phyloP scores from a whole-genome alignment of 805 yeast genomes.

The Pichia californica region DNA sequence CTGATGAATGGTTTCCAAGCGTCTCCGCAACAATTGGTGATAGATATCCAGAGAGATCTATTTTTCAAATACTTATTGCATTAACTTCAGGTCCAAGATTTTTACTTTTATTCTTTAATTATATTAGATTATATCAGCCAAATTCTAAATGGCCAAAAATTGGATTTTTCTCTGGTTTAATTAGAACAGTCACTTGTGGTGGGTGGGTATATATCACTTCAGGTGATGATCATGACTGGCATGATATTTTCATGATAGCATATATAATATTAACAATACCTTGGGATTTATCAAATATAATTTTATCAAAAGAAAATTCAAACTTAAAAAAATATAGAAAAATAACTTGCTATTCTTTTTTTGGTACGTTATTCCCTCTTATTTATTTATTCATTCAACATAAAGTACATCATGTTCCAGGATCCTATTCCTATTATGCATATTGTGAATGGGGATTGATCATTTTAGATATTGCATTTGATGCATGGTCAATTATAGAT shows the following conservation, averaged over 20 bases:
- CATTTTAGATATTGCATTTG: slow-evolving; percentile 77
- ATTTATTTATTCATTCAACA: slow-evolving; percentile 88
- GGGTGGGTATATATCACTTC: slow-evolving; percentile 98
- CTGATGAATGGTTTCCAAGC: slow-evolving; percentile 98
- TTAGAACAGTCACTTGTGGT: slow-evolving; percentile 94
- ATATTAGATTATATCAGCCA: slow-evolving; percentile 38
- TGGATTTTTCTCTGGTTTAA: slow-evolving; percentile 55
- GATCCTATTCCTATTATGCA: slow-evolving; percentile 95
- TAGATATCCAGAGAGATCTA: slow-evolving; percentile 88
- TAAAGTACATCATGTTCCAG: slow-evolving; percentile 77
- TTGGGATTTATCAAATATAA: slow-evolving; percentile 67
- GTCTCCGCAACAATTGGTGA: slow-evolving; percentile 98
- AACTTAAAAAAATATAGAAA: slow-evolving; percentile 45
- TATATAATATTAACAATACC: slow-evolving; percentile 88
- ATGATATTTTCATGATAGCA: slow-evolving; percentile 90
- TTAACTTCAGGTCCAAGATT: slow-evolving; percentile 92
- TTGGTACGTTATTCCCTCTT: slow-evolving; percentile 70
- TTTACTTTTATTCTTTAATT: slow-evolving; percentile 47
- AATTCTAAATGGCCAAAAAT: slow-evolving; percentile 33
- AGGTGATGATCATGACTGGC: slow-evolving; percentile 94
- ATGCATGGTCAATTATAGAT: slow-evolving; percentile 69
- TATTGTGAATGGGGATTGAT: slow-evolving; percentile 92
- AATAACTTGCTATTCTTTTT: slow-evolving; percentile 54
- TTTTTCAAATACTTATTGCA: slow-evolving; percentile 89
- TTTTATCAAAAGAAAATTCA: slow-evolving; percentile 41